Evolutionary conservation across 352 stramenopile species (phyloP).

Genomic region (Plasmopara viticola): DNA sequence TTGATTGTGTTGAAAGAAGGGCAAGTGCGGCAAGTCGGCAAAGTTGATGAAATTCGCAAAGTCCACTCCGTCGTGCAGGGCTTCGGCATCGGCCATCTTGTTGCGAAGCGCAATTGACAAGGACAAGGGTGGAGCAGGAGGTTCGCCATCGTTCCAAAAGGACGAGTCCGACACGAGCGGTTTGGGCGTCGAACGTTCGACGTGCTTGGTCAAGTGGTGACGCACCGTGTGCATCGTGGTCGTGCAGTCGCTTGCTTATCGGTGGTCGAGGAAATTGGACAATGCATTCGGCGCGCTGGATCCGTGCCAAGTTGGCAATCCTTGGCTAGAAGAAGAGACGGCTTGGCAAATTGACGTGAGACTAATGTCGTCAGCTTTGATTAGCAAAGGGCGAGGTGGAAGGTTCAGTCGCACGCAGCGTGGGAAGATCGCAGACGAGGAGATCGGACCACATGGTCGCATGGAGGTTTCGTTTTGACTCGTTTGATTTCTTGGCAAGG

Average conservation of each 20-base stretch:
- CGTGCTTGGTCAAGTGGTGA: conserved; percentile 7
- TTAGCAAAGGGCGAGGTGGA: neutral
- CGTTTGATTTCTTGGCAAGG: too few relatives aligned
- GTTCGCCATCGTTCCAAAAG: conserved; percentile 14
- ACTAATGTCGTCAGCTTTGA: neutral
- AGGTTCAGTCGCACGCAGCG: neutral
- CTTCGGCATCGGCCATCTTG: conserved; percentile 12
- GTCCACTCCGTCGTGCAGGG: conserved; percentile 16
- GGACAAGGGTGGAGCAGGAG: conserved; percentile 10
- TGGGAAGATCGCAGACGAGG: neutral
- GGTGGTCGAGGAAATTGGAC: neutral
- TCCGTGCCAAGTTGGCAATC: neutral
- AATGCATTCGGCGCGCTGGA: neutral
- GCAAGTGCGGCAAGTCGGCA: conserved; percentile 12
- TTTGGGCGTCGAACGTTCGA: conserved; percentile 3
- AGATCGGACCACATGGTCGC: too few relatives aligned
- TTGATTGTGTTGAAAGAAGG: conserved; percentile 6
- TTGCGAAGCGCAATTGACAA: conserved; percentile 13
- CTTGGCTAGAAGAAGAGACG: neutral
- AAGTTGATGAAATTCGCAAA: conserved; percentile 14
- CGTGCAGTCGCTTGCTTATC: neutral
- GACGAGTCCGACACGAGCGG: conserved; percentile 5
- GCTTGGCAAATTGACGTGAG: neutral
- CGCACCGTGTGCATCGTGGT: conserved; percentile 3
- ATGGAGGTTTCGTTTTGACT: too few relatives aligned